Evolutionary conservation across 176 grass and related monocot species (phyloP).

Genomic region (Pontederia crassipes): DNA sequence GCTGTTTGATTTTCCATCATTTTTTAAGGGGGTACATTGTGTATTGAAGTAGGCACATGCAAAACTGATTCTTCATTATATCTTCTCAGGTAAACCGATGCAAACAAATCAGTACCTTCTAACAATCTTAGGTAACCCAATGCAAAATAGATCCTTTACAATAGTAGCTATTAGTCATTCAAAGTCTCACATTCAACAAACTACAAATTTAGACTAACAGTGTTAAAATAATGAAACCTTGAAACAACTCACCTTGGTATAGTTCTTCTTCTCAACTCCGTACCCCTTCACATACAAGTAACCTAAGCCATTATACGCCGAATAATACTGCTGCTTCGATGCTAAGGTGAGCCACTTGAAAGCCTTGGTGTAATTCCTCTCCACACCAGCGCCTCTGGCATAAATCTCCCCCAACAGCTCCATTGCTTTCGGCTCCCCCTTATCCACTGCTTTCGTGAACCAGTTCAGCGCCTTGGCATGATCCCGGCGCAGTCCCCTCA

Average conservation of each 20-base stretch:
- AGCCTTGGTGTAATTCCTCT: constrained; percentile 85
- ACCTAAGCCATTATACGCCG: constrained; percentile 96
- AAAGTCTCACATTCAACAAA: no score
- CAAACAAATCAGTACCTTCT: no score
- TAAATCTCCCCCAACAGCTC: constrained; percentile 94
- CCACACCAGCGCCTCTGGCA: constrained; percentile 85
- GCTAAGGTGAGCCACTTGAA: constrained; percentile 76
- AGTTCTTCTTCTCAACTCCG: constrained; percentile 87
- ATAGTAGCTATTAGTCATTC: no score
- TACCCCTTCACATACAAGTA: constrained; percentile 97
- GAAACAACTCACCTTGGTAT: constrained; percentile 56
- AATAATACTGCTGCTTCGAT: constrained; percentile 73
- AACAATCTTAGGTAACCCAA: no score
- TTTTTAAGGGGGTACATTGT: no score
- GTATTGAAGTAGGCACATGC: no score
- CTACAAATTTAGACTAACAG: no score
- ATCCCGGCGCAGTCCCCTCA: constrained; percentile 76
- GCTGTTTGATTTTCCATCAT: no score
- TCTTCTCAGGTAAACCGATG: no score
- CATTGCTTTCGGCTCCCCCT: constrained; percentile 59
- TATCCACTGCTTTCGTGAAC: constrained; percentile 85
- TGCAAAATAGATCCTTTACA: no score
- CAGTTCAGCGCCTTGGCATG: constrained; percentile 68
- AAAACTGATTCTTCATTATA: no score
- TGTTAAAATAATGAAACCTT: background rate